Conservation (phyloP, 2,329 filamentous ascomycete genomes). For the Lasiodiplodia sp. region DNA sequence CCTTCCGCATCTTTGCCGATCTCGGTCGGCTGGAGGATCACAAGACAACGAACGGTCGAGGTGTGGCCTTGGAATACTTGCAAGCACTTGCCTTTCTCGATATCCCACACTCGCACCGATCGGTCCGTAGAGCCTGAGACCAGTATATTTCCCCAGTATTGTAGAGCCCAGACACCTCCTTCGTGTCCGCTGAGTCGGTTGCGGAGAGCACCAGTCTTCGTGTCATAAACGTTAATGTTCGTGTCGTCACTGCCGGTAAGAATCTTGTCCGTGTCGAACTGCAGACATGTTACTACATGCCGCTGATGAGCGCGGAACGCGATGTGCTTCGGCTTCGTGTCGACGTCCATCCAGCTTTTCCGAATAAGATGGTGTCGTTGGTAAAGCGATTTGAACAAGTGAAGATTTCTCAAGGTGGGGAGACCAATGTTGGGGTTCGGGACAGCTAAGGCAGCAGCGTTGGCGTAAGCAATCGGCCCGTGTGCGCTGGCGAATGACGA, state of each 20-base stretch:
- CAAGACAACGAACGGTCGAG: conserved; percentile 92
- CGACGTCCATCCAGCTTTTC: conserved; percentile 85
- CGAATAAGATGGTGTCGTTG: conserved; percentile 90
- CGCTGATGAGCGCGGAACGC: conserved; percentile 96
- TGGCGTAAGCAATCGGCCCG: conserved; percentile 85
- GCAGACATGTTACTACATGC: conserved; percentile 95
- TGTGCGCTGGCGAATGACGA: conserved; percentile 66
- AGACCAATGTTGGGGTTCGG: conserved; percentile 83
- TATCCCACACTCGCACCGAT: conserved; percentile 99
- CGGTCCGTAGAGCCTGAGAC: conserved; percentile 96
- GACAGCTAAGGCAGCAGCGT: conserved; percentile 80
- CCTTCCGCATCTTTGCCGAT: conserved; percentile 76
- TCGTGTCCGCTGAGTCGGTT: conserved; percentile 91
- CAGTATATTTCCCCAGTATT: conserved; percentile 93
- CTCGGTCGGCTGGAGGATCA: conserved; percentile 88
- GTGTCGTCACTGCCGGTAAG: conserved; percentile 97
- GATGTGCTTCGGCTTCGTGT: conserved; percentile 85
- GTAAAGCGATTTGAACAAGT: conserved; percentile 96
- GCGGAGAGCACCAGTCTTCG: conserved; percentile 85
- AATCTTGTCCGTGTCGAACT: conserved; percentile 98
- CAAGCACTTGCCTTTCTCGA: conserved; percentile 88
- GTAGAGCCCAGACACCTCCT: conserved; percentile 95
- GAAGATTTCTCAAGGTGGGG: conserved; percentile 78
- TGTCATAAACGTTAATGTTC: conserved; percentile 97
- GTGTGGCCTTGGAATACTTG: conserved; percentile 98